phyloP scores from a whole-genome alignment of 257 asterid species.

The Scutellaria minor region DNA sequence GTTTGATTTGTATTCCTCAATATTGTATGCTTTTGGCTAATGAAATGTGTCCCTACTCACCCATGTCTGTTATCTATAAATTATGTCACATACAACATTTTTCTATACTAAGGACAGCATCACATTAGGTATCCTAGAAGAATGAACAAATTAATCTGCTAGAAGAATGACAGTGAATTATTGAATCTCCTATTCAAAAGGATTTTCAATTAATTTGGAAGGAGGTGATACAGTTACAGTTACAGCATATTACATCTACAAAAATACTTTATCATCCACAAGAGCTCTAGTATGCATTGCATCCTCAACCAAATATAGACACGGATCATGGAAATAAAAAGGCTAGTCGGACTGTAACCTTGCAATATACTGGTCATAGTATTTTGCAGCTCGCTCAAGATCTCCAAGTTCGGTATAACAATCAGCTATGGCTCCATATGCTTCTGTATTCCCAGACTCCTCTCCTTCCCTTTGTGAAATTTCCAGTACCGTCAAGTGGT shows the following conservation, averaged over 20 bases:
- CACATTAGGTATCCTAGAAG: not conserved
- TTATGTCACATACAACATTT: not conserved
- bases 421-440: conserved; percentile 98
- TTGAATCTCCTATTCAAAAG: not conserved
- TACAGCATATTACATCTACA: conserved; percentile 34
- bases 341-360: conserved; percentile 85
- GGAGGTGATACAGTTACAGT: conserved; percentile 12
- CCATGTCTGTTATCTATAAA: not conserved
- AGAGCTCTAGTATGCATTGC: conserved; percentile 30
- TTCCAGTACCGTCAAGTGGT: conserved; percentile 80
- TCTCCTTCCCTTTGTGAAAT: conserved; percentile 85
- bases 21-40: no score
- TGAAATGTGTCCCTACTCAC: no score
- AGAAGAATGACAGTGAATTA: not conserved
- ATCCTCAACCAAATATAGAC: conserved; percentile 28
- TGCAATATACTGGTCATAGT: conserved; percentile 83
- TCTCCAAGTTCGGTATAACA: conserved; percentile 97
- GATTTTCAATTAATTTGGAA: not conserved
- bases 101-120: not conserved
- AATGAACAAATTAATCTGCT: not conserved
- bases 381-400: conserved; percentile 86
- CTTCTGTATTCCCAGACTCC: conserved; percentile 92
- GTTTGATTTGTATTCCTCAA: no score
- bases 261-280: conserved; percentile 28
- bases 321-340: conserved; percentile 17